A percentile compares a stretch with the other conserved stretches of the same genome.
phyloP scores from a whole-genome alignment of 164 flowering plant genomes.

The Cinnamomum micranthum region DNA sequence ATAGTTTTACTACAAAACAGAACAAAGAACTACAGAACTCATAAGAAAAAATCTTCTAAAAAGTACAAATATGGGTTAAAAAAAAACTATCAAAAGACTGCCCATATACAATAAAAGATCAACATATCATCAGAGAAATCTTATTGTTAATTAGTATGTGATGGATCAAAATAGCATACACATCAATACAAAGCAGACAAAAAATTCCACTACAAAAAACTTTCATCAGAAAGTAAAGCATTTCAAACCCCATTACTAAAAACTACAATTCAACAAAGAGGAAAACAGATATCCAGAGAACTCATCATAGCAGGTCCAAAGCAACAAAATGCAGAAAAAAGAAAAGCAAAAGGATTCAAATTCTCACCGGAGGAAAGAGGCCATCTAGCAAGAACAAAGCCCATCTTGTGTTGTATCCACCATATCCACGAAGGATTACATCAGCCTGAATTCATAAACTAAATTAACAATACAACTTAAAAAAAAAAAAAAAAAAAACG shows the following conservation, averaged over 20 bases:
- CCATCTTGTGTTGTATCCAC: constrained; percentile 94
- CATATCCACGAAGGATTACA: constrained; percentile 74
- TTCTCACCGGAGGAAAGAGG: constrained; percentile 64
- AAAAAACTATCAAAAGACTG: not conserved
- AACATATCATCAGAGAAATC: not conserved
- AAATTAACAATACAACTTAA: not conserved
- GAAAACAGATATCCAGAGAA: not conserved
- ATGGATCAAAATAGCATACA: not conserved
- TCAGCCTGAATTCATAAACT: constrained; percentile 51
- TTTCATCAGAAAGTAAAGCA: not conserved
- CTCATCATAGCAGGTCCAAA: not conserved
- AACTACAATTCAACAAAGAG: not conserved
- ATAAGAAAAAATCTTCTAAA: not conserved
- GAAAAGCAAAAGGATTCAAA: not conserved
- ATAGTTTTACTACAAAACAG: not conserved
- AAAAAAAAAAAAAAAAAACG: not conserved
- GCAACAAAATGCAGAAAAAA: not conserved
- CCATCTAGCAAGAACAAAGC: constrained; percentile 77
- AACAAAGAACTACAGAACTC: not conserved
- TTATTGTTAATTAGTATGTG: not conserved
- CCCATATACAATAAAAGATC: not conserved
- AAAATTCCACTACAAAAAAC: not conserved
- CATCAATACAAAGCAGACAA: no score
- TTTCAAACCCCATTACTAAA: not conserved
- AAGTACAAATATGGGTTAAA: no score